Percentiles rank a stretch among this genome's conserved stretches.
phyloP scores from a whole-genome alignment of 2,329 filamentous ascomycete species.

The Trichoderma koningiopsis region DNA sequence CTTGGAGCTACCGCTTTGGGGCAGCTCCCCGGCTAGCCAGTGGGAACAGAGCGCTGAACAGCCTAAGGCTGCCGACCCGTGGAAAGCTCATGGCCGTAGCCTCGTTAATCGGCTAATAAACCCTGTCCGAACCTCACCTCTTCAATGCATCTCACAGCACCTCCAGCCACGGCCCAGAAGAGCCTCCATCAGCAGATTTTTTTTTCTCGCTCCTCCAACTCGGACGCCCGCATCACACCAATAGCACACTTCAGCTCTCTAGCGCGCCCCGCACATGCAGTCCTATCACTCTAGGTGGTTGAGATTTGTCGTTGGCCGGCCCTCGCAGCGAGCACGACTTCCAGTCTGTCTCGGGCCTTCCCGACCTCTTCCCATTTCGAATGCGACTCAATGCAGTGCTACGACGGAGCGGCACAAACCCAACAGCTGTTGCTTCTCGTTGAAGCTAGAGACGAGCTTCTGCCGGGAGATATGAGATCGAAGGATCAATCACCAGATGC shows the following conservation, averaged over 20 bases:
- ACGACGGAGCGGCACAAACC: constrained; percentile 11
- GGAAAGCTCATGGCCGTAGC: not conserved
- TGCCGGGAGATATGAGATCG: constrained; percentile 7
- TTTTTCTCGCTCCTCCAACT: not conserved
- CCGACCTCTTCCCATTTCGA: constrained; percentile 1
- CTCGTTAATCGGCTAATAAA: not conserved
- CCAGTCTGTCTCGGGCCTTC: constrained; percentile 3
- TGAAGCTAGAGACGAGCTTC: not conserved
- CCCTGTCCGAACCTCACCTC: constrained; percentile 17
- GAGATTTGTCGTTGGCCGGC: not conserved
- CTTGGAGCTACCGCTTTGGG: constrained; percentile 7
- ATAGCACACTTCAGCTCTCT: not conserved
- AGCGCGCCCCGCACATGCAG: not conserved
- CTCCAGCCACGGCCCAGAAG: not conserved
- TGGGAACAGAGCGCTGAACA: not conserved
- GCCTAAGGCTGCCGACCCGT: not conserved
- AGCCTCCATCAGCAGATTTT: constrained; percentile 6
- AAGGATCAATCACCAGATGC: constrained; percentile 8
- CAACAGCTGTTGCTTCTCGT: not conserved
- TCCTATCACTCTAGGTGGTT: not conserved
- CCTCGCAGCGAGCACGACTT: not conserved
- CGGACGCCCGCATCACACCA: constrained; percentile 10
- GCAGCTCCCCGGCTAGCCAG: not conserved
- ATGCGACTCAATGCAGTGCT: constrained; percentile 17
- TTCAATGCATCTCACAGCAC: not conserved